These are phyloP conservation scores for Paramyrothecium roridum DNA, from an alignment of 2,329 filamentous ascomycete genomes.

Conservation along the genomic window DNA sequence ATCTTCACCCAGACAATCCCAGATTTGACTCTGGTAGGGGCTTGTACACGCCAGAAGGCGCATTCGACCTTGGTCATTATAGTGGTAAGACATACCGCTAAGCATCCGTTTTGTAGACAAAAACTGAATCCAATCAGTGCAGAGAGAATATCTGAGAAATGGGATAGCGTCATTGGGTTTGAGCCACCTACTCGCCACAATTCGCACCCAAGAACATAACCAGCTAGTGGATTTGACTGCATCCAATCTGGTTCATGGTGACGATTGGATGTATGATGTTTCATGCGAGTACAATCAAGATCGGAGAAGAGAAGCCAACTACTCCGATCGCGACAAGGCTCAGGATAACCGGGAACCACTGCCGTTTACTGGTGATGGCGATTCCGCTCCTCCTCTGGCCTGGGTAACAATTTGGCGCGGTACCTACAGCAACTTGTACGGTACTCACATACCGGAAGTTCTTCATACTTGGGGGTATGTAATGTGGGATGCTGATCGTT, in stretches of 20 bases:
- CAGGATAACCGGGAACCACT: neutral
- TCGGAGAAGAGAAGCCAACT: neutral
- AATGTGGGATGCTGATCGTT: slow-evolving; percentile 15
- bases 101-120: neutral
- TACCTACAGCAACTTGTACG: slow-evolving; percentile 14
- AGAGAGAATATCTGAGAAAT: neutral
- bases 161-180: neutral
- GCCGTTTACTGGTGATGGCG: neutral
- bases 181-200: neutral
- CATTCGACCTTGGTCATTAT: neutral
- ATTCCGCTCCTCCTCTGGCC: slow-evolving; percentile 10
- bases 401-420: slow-evolving; percentile 14
- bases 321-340: neutral
- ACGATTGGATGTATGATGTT: neutral
- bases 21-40: neutral
- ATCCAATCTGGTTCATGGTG: neutral
- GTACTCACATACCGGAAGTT: slow-evolving; percentile 7
- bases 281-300: neutral
- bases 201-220: neutral
- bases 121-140: neutral
- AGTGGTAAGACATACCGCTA: neutral
- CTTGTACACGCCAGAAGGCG: neutral
- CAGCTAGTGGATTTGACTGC: neutral
- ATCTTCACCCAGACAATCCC: neutral
- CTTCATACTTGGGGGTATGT: slow-evolving; percentile 13